phyloP scores from a whole-genome alignment of 257 asterid genomes.

The Catharanthus roseus region DNA sequence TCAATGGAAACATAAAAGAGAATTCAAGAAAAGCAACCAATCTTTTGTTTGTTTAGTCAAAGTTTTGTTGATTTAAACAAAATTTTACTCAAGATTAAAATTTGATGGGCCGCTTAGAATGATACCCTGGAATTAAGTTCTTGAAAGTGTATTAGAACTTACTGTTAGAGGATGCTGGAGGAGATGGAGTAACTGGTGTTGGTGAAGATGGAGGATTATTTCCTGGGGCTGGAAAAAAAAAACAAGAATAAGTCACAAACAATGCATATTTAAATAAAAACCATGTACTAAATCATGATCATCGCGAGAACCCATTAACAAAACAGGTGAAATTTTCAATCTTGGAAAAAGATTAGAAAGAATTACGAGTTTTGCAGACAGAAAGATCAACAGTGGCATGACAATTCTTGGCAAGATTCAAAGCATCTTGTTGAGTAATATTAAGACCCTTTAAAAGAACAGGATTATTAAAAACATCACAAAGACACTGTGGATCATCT shows the following conservation, averaged over 20 bases:
- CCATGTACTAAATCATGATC: no score
- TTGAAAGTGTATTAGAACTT: not conserved
- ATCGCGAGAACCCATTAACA: no score
- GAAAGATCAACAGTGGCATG: constrained; percentile 2
- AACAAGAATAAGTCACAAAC: no score
- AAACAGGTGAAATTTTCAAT: no score
- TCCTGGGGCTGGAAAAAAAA: not conserved
- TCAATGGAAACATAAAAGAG: no score
- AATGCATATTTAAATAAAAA: no score
- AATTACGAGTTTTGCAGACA: not conserved
- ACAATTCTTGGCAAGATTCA: constrained; percentile 9
- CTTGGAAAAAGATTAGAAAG: not conserved
- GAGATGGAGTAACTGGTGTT: not conserved
- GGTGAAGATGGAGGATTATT: not conserved
- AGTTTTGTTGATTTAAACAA: no score
- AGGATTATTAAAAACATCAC: constrained; percentile 3
- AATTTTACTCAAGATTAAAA: no score
- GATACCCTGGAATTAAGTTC: no score
- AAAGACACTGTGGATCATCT: constrained; percentile 7
- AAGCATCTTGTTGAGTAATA: constrained; percentile 1
- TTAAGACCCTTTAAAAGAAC: not conserved
- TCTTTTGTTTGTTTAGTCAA: no score
- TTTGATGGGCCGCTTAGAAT: no score
- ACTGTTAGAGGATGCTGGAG: not conserved
- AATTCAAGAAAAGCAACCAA: no score